phyloP scores from a whole-genome alignment of 176 grass and related monocot species.

The Rhynchospora breviuscula region DNA sequence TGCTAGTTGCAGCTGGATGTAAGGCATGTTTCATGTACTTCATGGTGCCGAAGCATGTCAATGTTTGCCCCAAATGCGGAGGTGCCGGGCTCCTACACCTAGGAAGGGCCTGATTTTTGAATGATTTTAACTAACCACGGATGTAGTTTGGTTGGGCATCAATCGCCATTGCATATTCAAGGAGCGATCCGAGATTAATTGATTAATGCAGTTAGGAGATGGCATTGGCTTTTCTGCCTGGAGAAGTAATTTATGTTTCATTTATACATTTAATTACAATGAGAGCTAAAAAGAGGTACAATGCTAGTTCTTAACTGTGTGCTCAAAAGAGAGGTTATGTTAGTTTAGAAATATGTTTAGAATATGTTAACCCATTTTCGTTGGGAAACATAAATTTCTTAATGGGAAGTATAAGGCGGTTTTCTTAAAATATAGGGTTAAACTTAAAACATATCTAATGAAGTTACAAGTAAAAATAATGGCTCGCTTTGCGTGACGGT shows the following conservation, averaged over 20 bases:
- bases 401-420: no score
- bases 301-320: conserved; percentile 12
- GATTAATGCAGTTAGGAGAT: background rate
- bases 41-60: conserved; percentile 77
- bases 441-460: background rate
- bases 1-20: conserved; percentile 69
- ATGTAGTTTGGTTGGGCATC: background rate
- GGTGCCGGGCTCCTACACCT: conserved; percentile 67
- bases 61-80: conserved; percentile 68
- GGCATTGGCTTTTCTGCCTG: conserved; percentile 17
- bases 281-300: background rate
- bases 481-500: background rate
- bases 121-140: conserved; percentile 5
- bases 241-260: conserved; percentile 1
- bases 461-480: background rate
- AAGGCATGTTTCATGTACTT: conserved; percentile 95
- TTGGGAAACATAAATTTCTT: no score
- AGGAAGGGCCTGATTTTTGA: conserved; percentile 24
- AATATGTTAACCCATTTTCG: no score
- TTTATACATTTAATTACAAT: background rate
- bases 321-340: background rate
- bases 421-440: background rate
- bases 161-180: background rate
- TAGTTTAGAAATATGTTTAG: background rate
- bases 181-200: background rate